Percentiles rank a stretch among this genome's conserved stretches.
Conservation (phyloP, 1,284 basidiomycete species). For the Leccinum huronense region DNA sequence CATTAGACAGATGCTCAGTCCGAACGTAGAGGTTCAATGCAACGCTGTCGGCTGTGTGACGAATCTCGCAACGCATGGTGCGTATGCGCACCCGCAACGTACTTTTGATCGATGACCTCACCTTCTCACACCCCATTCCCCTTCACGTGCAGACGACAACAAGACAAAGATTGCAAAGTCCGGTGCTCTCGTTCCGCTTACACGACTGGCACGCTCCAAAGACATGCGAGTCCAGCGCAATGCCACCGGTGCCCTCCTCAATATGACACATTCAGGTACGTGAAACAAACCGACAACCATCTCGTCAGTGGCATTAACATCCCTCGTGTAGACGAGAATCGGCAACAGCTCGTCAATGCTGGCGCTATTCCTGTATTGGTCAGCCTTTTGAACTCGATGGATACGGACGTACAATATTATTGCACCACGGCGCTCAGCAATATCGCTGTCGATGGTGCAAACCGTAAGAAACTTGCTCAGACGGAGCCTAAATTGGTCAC, state of each 20-base stretch:
- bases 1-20: conserved; percentile 98
- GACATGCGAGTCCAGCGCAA: conserved; percentile 99
- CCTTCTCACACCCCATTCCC: background rate
- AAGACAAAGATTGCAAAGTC: conserved; percentile 99
- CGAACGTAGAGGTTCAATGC: conserved; percentile 99
- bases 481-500: conserved; percentile 95
- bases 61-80: conserved; percentile 97
- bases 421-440: conserved; percentile 99
- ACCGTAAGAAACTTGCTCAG: conserved; percentile 94
- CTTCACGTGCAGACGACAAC: conserved; percentile 78
- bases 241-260: conserved; percentile 95
- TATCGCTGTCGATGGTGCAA: conserved; percentile 93
- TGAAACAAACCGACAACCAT: conserved; percentile 9
- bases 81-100: conserved; percentile 26
- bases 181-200: conserved; percentile 94
- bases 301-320: conserved; percentile 13
- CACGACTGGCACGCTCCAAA: conserved; percentile 94
- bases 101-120: conserved; percentile 14
- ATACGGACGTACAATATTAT: conserved; percentile 99
- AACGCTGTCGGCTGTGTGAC: conserved; percentile 99
- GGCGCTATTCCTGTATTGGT: conserved; percentile 99
- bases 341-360: conserved; percentile 97
- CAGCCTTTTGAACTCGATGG: conserved; percentile 90
- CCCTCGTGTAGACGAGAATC: conserved; percentile 76
- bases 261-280: conserved; percentile 98